Conservation (phyloP, 139 green algal species). For the Chlamydomonas urium region DNA sequence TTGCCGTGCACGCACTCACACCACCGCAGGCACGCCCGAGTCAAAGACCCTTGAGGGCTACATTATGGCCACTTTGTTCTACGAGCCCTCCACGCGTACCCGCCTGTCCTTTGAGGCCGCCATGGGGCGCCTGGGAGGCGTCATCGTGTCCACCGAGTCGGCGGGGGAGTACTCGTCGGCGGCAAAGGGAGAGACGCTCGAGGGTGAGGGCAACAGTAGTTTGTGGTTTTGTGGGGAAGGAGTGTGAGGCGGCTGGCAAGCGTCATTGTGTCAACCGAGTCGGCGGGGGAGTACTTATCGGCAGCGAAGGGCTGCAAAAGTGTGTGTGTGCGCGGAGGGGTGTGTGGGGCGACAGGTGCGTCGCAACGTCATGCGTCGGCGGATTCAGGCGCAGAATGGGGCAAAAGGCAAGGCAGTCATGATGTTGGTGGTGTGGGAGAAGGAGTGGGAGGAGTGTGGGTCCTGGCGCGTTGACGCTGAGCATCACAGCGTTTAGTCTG, state of each 20-base stretch:
- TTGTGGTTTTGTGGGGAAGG: too few relatives aligned
- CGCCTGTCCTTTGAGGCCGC: conserved; percentile 95
- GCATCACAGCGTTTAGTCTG: too few relatives aligned
- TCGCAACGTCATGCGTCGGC: too few relatives aligned
- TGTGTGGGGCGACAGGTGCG: too few relatives aligned
- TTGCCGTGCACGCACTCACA: neutral
- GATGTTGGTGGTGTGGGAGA: too few relatives aligned
- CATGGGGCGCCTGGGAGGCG: conserved; percentile 89
- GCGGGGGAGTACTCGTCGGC: conserved; percentile 95
- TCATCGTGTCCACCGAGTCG: conserved; percentile 92
- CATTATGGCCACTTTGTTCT: conserved; percentile 98
- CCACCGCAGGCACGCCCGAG: conserved; percentile 52
- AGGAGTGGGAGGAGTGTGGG: too few relatives aligned
- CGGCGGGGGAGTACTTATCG: conserved; percentile 92
- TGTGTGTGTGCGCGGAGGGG: too few relatives aligned
- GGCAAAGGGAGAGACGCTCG: conserved; percentile 96
- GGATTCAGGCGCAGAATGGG: too few relatives aligned
- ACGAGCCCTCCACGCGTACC: conserved; percentile 98
- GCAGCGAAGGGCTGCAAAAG: conserved; percentile 96
- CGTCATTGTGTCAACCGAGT: conserved; percentile 93
- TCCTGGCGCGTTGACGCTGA: too few relatives aligned
- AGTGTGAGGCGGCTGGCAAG: conserved; percentile 90
- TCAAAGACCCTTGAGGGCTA: conserved; percentile 74
- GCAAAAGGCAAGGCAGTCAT: too few relatives aligned
- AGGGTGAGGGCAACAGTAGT: too few relatives aligned